Conservation (phyloP, 805 yeast genomes). For the Candida stauntonica region DNA sequence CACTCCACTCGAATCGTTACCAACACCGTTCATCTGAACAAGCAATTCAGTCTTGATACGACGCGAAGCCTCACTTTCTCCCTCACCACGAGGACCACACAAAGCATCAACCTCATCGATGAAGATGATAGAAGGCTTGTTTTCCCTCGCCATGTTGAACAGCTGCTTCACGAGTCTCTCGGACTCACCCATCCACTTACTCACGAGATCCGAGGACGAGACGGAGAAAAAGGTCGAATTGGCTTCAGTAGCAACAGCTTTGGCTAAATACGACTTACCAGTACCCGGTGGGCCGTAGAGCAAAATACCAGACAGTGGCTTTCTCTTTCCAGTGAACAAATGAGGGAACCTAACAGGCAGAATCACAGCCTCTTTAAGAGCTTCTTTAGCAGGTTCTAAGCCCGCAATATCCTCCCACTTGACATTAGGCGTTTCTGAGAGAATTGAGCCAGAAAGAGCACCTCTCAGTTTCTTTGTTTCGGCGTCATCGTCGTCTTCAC, state of each 20-base stretch:
- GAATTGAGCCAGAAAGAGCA: conserved; percentile 87
- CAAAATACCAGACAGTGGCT: conserved; percentile 87
- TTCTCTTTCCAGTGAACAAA: conserved; percentile 87
- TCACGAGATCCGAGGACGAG: conserved; percentile 91
- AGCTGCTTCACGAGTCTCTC: conserved; percentile 94
- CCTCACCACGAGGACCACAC: conserved; percentile 97
- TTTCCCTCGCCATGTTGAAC: conserved; percentile 94
- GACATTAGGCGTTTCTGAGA: conserved; percentile 88
- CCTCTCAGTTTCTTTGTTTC: conserved; percentile 88
- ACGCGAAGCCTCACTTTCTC: conserved; percentile 93
- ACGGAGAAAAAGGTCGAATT: conserved; percentile 95
- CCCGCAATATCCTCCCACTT: conserved; percentile 97
- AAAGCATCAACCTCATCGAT: conserved; percentile 98
- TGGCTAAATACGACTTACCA: conserved; percentile 94
- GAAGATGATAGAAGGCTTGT: conserved; percentile 91
- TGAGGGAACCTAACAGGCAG: conserved; percentile 96
- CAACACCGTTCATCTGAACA: conserved; percentile 99
- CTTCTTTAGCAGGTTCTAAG: conserved; percentile 90
- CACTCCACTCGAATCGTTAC: conserved; percentile 90
- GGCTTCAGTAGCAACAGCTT: conserved; percentile 98
- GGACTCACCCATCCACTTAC: conserved; percentile 99
- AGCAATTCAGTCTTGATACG: conserved; percentile 93
- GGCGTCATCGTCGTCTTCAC: conserved; percentile 57
- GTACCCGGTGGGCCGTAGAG: conserved; percentile 96
- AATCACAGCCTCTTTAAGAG: conserved; percentile 94